Evolutionary conservation across 148 eudicot species (phyloP), one percentile per base, ranked within the genome.

Genomic region (Silene latifolia): DNA sequence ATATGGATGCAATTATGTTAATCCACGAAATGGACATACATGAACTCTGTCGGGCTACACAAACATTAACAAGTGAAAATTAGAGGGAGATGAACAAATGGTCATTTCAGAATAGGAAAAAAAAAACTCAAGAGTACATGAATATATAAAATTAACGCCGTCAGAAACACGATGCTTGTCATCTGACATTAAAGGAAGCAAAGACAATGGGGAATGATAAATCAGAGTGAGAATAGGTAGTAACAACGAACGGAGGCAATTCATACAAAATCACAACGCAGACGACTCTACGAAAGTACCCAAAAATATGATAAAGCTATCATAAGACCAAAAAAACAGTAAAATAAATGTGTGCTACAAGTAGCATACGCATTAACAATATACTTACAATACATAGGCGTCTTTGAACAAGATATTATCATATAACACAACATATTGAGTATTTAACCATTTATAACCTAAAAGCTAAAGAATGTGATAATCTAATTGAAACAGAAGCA

Each of bases 1-100:
- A 24, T 77, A 47, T 53, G 83, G 80, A 76, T 80, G 80, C 53
- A 80, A 73, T 64, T 72, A 80, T 8, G 83, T 21, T 69, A 80
- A 67, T 60, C 83, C 80, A 12, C 80, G 80, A 61, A 80, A 80
- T 67, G 83, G 83, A 23, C 80, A 80, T 29, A 80, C 73, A 7
- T 80, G 83, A 76, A 80, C 76, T 61, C 83, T 72, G 51, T 80
- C 76, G 54, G 80, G 80, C 83, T 76, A 80, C 83, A 76, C 72
- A 80, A 61, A 72, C 23, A 72, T 25, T 11, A 29, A 46, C 72
- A 46, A 24, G 18, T 48, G 25, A 14, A 27, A 63, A 66, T 24
- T 53, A 60, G 19, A 29, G 24, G 25, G 32, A 51, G 18, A 51
- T 23, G 71, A 11, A 39, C 59, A 17, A 7, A 5, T 25, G 14